Evolutionary conservation across 441 rosid genomes (phyloP).

Genomic region (Pelargonium myrrhifolium): DNA sequence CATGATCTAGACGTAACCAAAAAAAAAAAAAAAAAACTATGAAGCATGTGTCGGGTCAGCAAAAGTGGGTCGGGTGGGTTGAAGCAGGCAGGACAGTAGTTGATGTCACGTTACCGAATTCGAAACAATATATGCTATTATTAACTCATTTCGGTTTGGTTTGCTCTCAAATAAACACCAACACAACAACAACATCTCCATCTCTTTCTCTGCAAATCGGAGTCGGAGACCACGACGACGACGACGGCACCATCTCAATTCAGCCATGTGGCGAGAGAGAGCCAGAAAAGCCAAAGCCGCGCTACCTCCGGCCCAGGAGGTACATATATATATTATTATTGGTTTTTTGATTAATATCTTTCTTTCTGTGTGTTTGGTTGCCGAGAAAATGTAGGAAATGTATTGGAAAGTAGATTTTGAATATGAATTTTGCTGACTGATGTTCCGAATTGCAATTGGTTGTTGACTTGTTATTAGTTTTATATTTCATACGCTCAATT

Average conservation of each 20-base stretch:
- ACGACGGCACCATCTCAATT: not conserved
- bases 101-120: too few relatives aligned
- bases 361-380: conserved; percentile 11
- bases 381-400: conserved; percentile 9
- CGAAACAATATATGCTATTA: too few relatives aligned
- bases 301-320: conserved; percentile 82
- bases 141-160: not conserved
- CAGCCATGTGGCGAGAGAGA: conserved; percentile 62
- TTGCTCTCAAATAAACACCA: not conserved
- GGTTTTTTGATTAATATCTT: not conserved
- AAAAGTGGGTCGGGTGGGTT: not conserved
- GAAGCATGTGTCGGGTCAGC: conserved; percentile 28
- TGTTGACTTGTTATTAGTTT: not conserved
- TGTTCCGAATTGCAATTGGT: not conserved
- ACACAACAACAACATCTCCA: not conserved
- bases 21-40: too few relatives aligned
- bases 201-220: conserved; percentile 1
- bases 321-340: conserved; percentile 10
- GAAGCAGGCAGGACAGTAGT: too few relatives aligned
- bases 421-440: not conserved
- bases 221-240: conserved; percentile 4
- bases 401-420: not conserved
- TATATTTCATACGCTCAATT: too few relatives aligned
- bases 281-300: conserved; percentile 28
- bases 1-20: too few relatives aligned